Conservation (phyloP, 768 basidiomycete genomes). For the Terana coerulea region DNA sequence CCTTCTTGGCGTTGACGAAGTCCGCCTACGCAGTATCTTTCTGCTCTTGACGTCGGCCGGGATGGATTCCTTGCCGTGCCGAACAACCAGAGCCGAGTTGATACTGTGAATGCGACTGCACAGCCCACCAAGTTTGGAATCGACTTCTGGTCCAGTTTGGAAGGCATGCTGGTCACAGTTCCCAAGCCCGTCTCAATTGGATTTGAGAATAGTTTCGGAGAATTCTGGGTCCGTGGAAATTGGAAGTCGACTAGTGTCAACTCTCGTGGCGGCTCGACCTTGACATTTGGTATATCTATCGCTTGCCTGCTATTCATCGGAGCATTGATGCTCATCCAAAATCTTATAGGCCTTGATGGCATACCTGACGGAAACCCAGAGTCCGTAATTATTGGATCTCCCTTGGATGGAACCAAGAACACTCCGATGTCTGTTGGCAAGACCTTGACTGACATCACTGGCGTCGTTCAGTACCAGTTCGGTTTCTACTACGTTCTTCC, state of each 20-base stretch:
- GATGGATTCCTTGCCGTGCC: constrained; percentile 56
- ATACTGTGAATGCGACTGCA: constrained; percentile 41
- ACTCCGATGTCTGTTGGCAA: constrained; percentile 49
- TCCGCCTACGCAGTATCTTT: constrained; percentile 48
- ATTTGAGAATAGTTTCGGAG: constrained; percentile 49
- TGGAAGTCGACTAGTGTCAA: constrained; percentile 56
- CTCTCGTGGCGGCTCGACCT: constrained; percentile 49
- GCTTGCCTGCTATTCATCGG: neutral
- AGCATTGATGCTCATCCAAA: neutral
- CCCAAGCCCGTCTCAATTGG: constrained; percentile 42
- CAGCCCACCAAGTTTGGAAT: constrained; percentile 50
- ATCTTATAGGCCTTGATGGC: constrained; percentile 40
- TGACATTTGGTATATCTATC: constrained; percentile 40
- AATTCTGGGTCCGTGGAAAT: constrained; percentile 56
- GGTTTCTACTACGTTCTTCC: constrained; percentile 60
- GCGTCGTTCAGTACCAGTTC: constrained; percentile 51
- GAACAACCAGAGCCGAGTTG: constrained; percentile 46
- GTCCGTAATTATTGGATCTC: constrained; percentile 46
- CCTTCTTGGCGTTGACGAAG: constrained; percentile 45
- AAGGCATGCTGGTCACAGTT: constrained; percentile 54
- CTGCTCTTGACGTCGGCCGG: constrained; percentile 45
- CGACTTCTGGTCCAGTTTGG: constrained; percentile 62
- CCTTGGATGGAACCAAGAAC: constrained; percentile 51
- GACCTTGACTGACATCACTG: constrained; percentile 47
- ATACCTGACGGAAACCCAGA: constrained; percentile 59